phyloP scores from a whole-genome alignment of 768 basidiomycete genomes.

The Amanita pseudoporphyria region DNA sequence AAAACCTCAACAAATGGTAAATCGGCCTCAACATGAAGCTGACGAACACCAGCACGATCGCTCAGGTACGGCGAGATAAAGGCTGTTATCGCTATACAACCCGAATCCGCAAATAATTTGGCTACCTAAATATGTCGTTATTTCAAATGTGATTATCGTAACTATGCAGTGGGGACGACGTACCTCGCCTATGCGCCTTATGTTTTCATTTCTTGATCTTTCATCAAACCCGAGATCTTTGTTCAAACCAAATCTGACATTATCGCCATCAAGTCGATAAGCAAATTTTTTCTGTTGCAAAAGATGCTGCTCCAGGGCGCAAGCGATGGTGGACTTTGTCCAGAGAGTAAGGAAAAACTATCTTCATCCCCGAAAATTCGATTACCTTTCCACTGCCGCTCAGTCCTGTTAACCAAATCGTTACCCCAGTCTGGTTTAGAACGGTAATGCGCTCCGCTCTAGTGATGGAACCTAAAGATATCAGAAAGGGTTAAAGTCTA shows the following conservation, averaged over 20 bases:
- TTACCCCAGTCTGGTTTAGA: conserved; percentile 76
- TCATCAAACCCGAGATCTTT: conserved; percentile 94
- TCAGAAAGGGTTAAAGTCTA: not conserved
- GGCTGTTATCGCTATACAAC: conserved; percentile 81
- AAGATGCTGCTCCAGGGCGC: conserved; percentile 92
- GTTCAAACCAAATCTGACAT: conserved; percentile 92
- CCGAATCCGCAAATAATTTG: conserved; percentile 86
- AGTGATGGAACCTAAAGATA: conserved; percentile 57
- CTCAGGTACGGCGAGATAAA: conserved; percentile 97
- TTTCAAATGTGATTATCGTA: not conserved
- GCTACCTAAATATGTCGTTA: conserved; percentile 55
- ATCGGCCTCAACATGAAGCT: conserved; percentile 63
- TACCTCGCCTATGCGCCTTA: conserved; percentile 94
- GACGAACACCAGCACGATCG: conserved; percentile 76
- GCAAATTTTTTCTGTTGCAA: conserved; percentile 77
- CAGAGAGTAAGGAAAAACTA: not conserved
- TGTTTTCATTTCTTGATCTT: conserved; percentile 88
- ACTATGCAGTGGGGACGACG: conserved; percentile 8
- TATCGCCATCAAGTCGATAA: conserved; percentile 95
- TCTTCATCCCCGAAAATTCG: not conserved
- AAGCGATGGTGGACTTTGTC: conserved; percentile 86
- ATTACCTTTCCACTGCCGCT: conserved; percentile 90
- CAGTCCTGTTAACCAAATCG: conserved; percentile 95
- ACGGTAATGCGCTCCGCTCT: conserved; percentile 55
- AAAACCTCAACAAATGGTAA: conserved; percentile 92